Evolutionary conservation across 495 filamentous ascomycete species (phyloP), one percentile per base, ranked within the genome.

Genomic region (Penicillium flavigenum): DNA sequence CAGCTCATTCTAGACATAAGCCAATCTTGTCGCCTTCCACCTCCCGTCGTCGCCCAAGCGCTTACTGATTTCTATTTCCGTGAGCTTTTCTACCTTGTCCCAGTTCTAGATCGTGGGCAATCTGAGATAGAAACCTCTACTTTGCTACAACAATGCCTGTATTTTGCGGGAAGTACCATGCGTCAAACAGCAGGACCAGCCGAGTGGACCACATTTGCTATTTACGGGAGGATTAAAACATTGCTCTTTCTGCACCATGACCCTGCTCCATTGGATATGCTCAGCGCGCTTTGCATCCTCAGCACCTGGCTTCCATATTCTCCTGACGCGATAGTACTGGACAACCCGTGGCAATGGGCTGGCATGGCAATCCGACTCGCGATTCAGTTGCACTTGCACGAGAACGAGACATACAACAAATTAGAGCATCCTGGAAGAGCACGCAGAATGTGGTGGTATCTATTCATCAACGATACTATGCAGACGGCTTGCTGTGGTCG

Each of bases 311-410:
- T 45, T 36, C 48, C 50, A 27, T 50, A 51, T 24, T 32, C 47
- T 2, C 47, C 63, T 5, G 56, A 52, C 5, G 44, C 31, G 14
- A 36, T 65, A 14, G 34, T 54, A 4, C 27, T 65, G 29, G 60
- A 66, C 43, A 58, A 55, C 5, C 63, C 63, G 6, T 66, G 61
- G 60, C 51, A 66, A 42, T 66, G 63, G 63, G 17, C 46, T 14
- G 60, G 63, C 4, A 54, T 63, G 54, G 57, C 54, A 26, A 58
- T 57, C 6, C 54, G 63, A 22, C 51, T 63, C 0, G 61, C 44
- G 1, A 34, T 66, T 1, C 60, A 66, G 27, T 41, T 66, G 31
- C 60, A 60, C 4, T 22, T 63, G n/a, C 63, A 66, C 24, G 16
- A 57, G 4, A 47, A 56, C 12, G 56, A 53, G 24, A 48, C 60